These are phyloP conservation scores for Candida anutae DNA, from an alignment of 1,139 yeast species.

Conservation along the genomic window DNA sequence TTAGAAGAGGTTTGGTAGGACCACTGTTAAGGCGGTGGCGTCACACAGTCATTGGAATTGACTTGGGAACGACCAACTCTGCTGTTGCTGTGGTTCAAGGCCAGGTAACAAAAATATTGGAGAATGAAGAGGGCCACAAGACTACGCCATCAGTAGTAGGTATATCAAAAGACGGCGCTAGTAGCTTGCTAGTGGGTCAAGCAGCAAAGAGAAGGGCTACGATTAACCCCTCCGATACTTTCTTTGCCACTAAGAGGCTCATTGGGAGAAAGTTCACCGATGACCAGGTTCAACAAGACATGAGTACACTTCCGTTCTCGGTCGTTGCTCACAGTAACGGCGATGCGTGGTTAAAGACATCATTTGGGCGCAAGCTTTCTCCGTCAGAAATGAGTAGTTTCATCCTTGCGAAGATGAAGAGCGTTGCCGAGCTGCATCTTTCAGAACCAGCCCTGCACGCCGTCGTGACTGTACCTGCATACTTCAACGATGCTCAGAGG, in stretches of 20 bases:
- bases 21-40: conserved; percentile 3
- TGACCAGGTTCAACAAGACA: conserved; percentile 57
- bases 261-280: conserved; percentile 63
- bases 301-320: conserved; percentile 45
- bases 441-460: conserved; percentile 42
- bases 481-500: conserved; percentile 71
- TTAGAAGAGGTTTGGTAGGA: no score
- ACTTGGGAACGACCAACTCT: conserved; percentile 74
- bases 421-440: conserved; percentile 44
- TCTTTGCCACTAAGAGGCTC: conserved; percentile 66
- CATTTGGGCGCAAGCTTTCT: conserved; percentile 29
- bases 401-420: conserved; percentile 47
- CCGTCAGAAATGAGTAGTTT: conserved; percentile 54
- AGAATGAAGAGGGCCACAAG: conserved; percentile 59
- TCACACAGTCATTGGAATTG: conserved; percentile 59
- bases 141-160: conserved; percentile 75
- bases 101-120: conserved; percentile 47
- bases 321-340: conserved; percentile 49
- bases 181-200: conserved; percentile 45
- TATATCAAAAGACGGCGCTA: conserved; percentile 24
- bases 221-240: conserved; percentile 60
- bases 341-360: conserved; percentile 53
- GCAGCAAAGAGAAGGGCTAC: conserved; percentile 64
- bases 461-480: conserved; percentile 76
- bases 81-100: conserved; percentile 66